Evolutionary conservation across 164 flowering plant genomes (phyloP), one percentile per base, ranked within the genome.

Genomic region (Tetracentron sinense): DNA sequence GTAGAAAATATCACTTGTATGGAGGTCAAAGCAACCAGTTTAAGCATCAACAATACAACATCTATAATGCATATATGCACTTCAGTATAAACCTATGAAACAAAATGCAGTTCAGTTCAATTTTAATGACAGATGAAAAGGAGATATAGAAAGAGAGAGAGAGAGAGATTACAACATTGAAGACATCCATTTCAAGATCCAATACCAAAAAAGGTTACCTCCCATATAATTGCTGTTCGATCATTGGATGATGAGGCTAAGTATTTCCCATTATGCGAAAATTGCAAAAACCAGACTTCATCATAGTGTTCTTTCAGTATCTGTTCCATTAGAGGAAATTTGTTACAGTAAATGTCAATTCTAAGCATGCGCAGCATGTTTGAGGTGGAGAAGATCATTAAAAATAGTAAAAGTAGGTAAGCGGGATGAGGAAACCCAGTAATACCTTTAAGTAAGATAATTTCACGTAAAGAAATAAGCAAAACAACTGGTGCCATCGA

Each of bases 201-300:
- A 7, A 55, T 19, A 48, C 7, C 7, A 23, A 42, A 19, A 17
- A 27, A 20, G 47, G 6, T 55, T 81, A 85, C 90, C 90, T 85
- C 84, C 87, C 87, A 85, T 73, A 83, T 75, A 47, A 77, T 71
- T 64, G 82, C 80, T 17, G 80, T 66, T 21, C 52, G 65, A 71
- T 83, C 87, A 64, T 73, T 72, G 4, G 85, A 79, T 62, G 87
- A 80, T 12, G 90, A 81, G 42, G 90, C 90, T 54, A 85, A 75
- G 68, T 78, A 83, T 67, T 74, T 85, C 53, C 90, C 85, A 61
- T 81, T 65, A 63, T 81, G 81, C n/a, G 87, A 83, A 73, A 85
- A 85, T 57, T 79, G 83, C 69, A 85, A 49, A 64, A 78, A 79
- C 87, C 87, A 85, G 31, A 85, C 84, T 72, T 85, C 90, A 65